Evolutionary conservation across 768 basidiomycete genomes (phyloP).

Genomic region (Leccinum ochraceum): DNA sequence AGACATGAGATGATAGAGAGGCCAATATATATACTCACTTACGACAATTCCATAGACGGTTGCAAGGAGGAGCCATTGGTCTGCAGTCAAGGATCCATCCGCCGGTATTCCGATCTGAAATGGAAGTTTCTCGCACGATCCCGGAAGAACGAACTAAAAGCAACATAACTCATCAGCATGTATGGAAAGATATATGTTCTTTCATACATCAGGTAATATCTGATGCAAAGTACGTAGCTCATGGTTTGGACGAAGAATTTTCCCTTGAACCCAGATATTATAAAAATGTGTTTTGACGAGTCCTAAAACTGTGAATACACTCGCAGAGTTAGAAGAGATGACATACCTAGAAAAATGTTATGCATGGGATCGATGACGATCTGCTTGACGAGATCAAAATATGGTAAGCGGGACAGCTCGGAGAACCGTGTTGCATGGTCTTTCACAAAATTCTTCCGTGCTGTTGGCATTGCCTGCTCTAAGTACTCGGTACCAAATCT

Average conservation of each 20-base stretch:
- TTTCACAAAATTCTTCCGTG: neutral
- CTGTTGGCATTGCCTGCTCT: neutral
- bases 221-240: neutral
- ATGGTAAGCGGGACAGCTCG: neutral
- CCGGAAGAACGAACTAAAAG: neutral
- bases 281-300: constrained; percentile 24
- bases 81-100: neutral
- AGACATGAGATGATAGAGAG: neutral
- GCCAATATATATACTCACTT: neutral
- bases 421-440: neutral
- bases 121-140: neutral
- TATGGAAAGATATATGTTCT: neutral
- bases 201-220: neutral
- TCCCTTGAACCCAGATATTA: constrained; percentile 28
- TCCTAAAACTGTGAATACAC: too few relatives aligned
- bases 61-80: neutral
- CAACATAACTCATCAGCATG: neutral
- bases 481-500: neutral
- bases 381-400: neutral
- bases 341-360: neutral
- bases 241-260: constrained; percentile 14
- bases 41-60: neutral
- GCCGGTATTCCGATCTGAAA: neutral
- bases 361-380: neutral
- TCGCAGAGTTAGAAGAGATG: too few relatives aligned